phyloP scores from a whole-genome alignment of 2,329 filamentous ascomycete genomes.

The Aspergillus pseudotamarii region DNA sequence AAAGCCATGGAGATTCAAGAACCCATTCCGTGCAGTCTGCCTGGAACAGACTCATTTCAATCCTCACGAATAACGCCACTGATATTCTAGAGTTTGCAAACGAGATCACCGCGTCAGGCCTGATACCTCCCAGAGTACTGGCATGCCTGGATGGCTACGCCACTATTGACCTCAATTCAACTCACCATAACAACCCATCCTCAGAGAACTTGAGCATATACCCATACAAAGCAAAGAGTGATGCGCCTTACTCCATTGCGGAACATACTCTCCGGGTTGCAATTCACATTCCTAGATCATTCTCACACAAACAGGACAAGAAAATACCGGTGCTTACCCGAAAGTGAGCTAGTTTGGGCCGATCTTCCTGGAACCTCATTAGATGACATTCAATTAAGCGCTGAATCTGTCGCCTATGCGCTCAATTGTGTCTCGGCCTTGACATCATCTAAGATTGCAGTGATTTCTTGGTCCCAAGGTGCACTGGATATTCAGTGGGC shows the following conservation, averaged over 20 bases:
- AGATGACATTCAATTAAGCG: conserved; percentile 53
- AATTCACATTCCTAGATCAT: conserved; percentile 55
- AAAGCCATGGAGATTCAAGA: too few relatives aligned
- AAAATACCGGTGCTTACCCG: conserved; percentile 51
- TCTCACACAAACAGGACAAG: conserved; percentile 46
- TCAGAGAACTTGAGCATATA: conserved; percentile 13
- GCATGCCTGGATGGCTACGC: conserved; percentile 20
- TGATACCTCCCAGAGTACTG: conserved; percentile 19
- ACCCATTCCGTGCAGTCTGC: conserved; percentile 1
- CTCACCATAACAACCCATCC: conserved; percentile 17
- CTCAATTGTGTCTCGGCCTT: conserved; percentile 58
- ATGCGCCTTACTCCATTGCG: conserved; percentile 53
- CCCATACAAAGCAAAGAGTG: conserved; percentile 30
- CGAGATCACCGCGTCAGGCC: conserved; percentile 14
- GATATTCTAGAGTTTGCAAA: conserved; percentile 9
- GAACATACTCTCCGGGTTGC: conserved; percentile 53
- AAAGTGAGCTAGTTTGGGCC: conserved; percentile 57
- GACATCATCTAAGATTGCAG: conserved; percentile 42
- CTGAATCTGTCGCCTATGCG: conserved; percentile 61
- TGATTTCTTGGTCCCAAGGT: conserved; percentile 61
- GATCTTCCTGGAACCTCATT: conserved; percentile 56
- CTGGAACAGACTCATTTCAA: conserved; percentile 3
- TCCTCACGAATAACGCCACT: conserved; percentile 6
- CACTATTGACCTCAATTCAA: conserved; percentile 19
- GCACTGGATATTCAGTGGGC: conserved; percentile 60